Evolutionary conservation across 192 early-diverging fungal species (phyloP).

Genomic region (Gryganskiella cystojenkinii): DNA sequence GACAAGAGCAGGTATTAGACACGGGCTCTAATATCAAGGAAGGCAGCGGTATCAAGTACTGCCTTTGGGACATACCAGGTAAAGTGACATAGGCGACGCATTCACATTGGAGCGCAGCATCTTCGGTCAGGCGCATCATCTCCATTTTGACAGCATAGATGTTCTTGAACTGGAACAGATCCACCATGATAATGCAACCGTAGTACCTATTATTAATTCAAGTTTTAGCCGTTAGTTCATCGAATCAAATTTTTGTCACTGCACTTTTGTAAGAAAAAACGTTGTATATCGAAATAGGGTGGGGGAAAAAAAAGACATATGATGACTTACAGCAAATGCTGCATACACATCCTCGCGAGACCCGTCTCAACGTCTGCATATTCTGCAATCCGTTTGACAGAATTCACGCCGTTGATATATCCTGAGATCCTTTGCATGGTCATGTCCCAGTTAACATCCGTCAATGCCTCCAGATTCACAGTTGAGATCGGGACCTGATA

Average conservation of each 20-base stretch:
- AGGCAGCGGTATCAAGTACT: neutral
- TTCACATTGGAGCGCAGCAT: conserved; percentile 76
- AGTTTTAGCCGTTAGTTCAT: conserved; percentile 1
- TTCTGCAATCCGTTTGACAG: conserved; percentile 85
- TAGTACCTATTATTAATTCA: conserved; percentile 79
- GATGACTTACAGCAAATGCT: conserved; percentile 84
- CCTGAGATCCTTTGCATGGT: conserved; percentile 82
- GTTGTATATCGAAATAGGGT: no score
- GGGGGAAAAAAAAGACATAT: neutral
- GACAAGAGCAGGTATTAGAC: no score
- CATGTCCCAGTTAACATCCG: conserved; percentile 93
- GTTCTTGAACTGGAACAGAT: conserved; percentile 97
- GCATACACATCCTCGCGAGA: conserved; percentile 82
- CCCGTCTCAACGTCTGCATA: conserved; percentile 80
- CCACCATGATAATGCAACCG: conserved; percentile 89
- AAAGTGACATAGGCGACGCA: conserved; percentile 80
- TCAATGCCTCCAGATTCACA: conserved; percentile 69
- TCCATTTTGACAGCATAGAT: conserved; percentile 79
- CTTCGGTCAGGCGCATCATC: conserved; percentile 70
- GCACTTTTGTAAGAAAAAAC: no score
- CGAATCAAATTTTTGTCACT: no score
- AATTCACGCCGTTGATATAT: conserved; percentile 87
- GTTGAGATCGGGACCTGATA: conserved; percentile 87
- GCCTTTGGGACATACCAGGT: conserved; percentile 32
- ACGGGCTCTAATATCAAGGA: neutral